Conservation (phyloP, 805 yeast genomes). For the Kodamaea nitidulidarum region DNA sequence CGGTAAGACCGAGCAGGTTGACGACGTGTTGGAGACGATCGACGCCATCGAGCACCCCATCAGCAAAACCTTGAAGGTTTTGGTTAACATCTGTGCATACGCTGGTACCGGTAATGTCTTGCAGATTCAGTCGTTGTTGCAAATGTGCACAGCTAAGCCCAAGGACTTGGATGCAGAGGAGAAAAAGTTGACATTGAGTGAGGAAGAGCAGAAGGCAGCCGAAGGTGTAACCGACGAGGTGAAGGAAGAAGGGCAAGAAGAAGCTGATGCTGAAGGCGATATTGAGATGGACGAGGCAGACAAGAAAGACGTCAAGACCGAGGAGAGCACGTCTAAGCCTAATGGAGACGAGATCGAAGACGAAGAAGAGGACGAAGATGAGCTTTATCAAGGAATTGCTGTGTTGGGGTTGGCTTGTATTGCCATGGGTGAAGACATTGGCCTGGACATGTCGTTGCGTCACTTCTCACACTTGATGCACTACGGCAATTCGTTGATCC, state of each 20-base stretch:
- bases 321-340: constrained; percentile 14
- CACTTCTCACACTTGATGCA: constrained; percentile 98
- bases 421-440: constrained; percentile 97
- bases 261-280: constrained; percentile 25
- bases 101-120: constrained; percentile 98
- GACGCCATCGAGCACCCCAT: constrained; percentile 95
- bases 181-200: constrained; percentile 51
- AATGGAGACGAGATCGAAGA: constrained; percentile 20
- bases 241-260: constrained; percentile 8
- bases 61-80: constrained; percentile 79
- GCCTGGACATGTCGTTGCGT: constrained; percentile 95
- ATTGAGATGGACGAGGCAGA: constrained; percentile 14
- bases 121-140: constrained; percentile 86
- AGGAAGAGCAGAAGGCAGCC: constrained; percentile 30
- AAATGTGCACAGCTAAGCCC: constrained; percentile 77
- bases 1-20: constrained; percentile 91
- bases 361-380: constrained; percentile 44
- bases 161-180: constrained; percentile 54
- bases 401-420: constrained; percentile 92
- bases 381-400: constrained; percentile 75
- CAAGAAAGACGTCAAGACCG: constrained; percentile 29
- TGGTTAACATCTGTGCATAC: constrained; percentile 89
- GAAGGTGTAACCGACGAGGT: constrained; percentile 22
- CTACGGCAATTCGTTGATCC: constrained; percentile 87
- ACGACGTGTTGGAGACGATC: constrained; percentile 89